Conservation (phyloP, 116 monocot genomes). For the Trichopus zeylanicus region DNA sequence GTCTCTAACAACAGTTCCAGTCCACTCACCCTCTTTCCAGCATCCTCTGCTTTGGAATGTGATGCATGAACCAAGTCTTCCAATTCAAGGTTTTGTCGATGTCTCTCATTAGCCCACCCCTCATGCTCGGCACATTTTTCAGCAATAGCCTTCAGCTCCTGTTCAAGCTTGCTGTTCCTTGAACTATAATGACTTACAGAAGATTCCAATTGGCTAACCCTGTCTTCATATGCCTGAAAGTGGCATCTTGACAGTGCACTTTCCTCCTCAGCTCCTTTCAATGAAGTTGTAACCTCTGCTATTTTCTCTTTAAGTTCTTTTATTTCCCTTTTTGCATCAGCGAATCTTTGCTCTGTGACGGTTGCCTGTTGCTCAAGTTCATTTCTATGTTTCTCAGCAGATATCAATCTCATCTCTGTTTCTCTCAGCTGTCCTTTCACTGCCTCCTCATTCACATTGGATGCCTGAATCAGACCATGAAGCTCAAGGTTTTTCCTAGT, state of each 20-base stretch:
- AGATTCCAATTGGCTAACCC: conserved; percentile 52
- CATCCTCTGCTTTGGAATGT: conserved; percentile 44
- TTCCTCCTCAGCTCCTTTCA: conserved; percentile 44
- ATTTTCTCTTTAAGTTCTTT: conserved; percentile 32
- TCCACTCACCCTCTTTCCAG: conserved; percentile 32
- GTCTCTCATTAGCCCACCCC: conserved; percentile 20
- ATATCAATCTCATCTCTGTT: conserved; percentile 38
- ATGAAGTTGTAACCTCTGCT: conserved; percentile 23
- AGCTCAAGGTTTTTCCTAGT: conserved; percentile 50
- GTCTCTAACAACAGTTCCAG: conserved; percentile 45
- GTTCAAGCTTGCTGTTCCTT: conserved; percentile 40
- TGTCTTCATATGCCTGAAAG: conserved; percentile 47
- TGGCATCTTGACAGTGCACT: conserved; percentile 22
- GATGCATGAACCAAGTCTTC: conserved; percentile 48
- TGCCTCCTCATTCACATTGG: conserved; percentile 33
- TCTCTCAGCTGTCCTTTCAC: conserved; percentile 47
- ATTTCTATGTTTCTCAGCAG: conserved; percentile 40
- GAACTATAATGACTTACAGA: conserved; percentile 39
- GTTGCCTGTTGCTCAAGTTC: conserved; percentile 54
- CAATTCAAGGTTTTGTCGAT: conserved; percentile 42
- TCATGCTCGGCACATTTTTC: conserved; percentile 48
- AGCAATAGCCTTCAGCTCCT: conserved; percentile 41
- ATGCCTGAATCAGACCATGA: conserved; percentile 47
- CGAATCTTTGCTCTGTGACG: conserved; percentile 31
- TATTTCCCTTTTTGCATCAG: conserved; percentile 38